These are phyloP conservation scores for Termitomyces sp. DNA, from an alignment of 1,284 basidiomycete species.

Conservation along the genomic window DNA sequence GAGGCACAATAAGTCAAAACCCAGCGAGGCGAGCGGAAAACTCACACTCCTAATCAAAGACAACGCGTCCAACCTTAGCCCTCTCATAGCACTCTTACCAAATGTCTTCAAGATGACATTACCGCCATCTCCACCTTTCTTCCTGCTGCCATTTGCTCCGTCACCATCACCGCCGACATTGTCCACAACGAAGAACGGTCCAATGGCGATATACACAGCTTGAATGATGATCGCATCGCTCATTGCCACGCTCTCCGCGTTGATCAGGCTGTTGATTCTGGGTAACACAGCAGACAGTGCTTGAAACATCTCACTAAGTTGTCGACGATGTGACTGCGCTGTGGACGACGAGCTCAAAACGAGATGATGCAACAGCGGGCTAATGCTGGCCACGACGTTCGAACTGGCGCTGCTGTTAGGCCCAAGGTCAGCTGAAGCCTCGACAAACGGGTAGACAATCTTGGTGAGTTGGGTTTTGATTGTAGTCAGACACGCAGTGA, in stretches of 20 bases:
- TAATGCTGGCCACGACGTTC: slow-evolving; percentile 26
- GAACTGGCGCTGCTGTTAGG: slow-evolving; percentile 19
- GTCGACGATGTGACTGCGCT: slow-evolving; percentile 43
- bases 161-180: slow-evolving; percentile 35
- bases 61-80: slow-evolving; percentile 76
- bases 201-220: slow-evolving; percentile 87
- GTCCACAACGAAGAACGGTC: slow-evolving; percentile 87
- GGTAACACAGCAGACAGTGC: slow-evolving; percentile 63
- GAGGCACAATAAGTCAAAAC: neutral
- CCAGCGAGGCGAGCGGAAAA: slow-evolving; percentile 9
- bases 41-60: slow-evolving; percentile 79
- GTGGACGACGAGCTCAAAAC: slow-evolving; percentile 34
- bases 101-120: slow-evolving; percentile 56
- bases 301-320: slow-evolving; percentile 64
- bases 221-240: slow-evolving; percentile 87
- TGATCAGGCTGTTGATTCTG: slow-evolving; percentile 63
- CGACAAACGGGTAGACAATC: slow-evolving; percentile 85
- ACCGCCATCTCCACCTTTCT: slow-evolving; percentile 49
- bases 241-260: slow-evolving; percentile 68
- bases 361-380: slow-evolving; percentile 51
- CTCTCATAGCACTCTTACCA: slow-evolving; percentile 73
- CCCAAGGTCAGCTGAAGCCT: slow-evolving; percentile 52
- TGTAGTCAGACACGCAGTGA: slow-evolving; percentile 70
- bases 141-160: slow-evolving; percentile 39
- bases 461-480: slow-evolving; percentile 79